Conservation (phyloP, 768 basidiomycete species). For the Baorangia bicolor region DNA sequence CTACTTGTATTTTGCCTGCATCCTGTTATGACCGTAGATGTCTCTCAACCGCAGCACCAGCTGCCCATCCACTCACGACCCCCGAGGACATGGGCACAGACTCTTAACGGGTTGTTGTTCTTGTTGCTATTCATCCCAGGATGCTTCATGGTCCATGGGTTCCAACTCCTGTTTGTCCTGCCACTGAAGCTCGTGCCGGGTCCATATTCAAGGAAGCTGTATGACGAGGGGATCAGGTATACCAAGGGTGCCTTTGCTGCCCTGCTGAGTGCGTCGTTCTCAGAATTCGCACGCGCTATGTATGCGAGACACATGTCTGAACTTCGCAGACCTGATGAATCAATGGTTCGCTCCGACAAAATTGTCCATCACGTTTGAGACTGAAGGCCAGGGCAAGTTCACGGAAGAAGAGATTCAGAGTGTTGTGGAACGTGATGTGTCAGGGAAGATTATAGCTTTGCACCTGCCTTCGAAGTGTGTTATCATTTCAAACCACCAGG, state of each 20-base stretch:
- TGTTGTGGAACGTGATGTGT: conserved; percentile 53
- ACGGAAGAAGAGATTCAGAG: conserved; percentile 55
- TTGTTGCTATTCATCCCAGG: conserved; percentile 58
- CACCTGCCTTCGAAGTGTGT: conserved; percentile 79
- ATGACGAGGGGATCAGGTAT: conserved; percentile 69
- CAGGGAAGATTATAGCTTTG: conserved; percentile 58
- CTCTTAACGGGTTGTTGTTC: conserved; percentile 51
- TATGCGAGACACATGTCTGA: not conserved
- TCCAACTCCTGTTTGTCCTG: conserved; percentile 71
- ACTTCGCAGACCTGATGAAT: conserved; percentile 63
- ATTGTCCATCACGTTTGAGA: conserved; percentile 72
- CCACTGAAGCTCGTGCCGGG: conserved; percentile 68
- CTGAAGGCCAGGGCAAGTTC: conserved; percentile 62
- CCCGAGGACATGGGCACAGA: conserved; percentile 51
- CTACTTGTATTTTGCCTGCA: not conserved
- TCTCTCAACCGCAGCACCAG: conserved; percentile 33
- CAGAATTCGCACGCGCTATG: not conserved
- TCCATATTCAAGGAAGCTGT: conserved; percentile 50
- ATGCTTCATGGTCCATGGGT: conserved; percentile 65
- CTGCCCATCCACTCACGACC: conserved; percentile 56
- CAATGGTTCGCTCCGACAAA: conserved; percentile 82
- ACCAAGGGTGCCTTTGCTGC: conserved; percentile 83
- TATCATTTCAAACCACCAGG: conserved; percentile 92
- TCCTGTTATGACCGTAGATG: conserved; percentile 20
- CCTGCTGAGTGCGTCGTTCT: conserved; percentile 58